Percentiles rank a stretch among this genome's conserved stretches.
phyloP scores from a whole-genome alignment of 73 alveolate genomes.

The Loxodes magnus region DNA sequence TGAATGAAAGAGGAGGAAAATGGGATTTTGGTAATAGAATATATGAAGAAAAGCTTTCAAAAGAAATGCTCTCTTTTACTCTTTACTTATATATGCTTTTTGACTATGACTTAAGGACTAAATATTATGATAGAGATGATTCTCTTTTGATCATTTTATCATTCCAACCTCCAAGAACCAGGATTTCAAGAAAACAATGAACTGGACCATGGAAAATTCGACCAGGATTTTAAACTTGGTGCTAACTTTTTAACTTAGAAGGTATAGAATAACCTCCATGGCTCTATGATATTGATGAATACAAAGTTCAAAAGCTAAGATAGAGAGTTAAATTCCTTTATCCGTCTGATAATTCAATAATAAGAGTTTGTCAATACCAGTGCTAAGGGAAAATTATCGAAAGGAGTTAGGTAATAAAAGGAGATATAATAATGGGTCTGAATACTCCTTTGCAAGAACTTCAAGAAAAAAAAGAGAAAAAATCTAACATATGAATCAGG shows the following conservation, averaged over 20 bases:
- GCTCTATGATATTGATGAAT: constrained; percentile 65
- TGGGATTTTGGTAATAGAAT: constrained; percentile 56
- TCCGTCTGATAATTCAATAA: constrained; percentile 93
- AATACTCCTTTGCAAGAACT: no score
- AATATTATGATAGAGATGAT: constrained; percentile 63
- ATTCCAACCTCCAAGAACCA: constrained; percentile 40
- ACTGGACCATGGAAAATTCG: constrained; percentile 65
- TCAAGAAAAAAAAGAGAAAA: no score
- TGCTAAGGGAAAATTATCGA: no score
- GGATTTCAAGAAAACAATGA: constrained; percentile 46
- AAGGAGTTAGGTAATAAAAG: no score
- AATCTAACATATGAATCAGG: no score
- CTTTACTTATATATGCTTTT: constrained; percentile 42
- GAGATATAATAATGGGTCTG: no score
- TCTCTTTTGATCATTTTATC: constrained; percentile 45
- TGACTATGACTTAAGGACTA: constrained; percentile 51
- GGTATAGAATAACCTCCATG: constrained; percentile 17
- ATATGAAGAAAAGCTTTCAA: constrained; percentile 47
- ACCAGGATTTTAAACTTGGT: constrained; percentile 77
- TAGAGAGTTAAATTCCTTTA: constrained; percentile 71
- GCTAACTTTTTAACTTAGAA: constrained; percentile 18
- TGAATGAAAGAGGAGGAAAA: constrained; percentile 33
- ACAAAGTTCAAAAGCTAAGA: constrained; percentile 55
- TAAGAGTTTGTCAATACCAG: no score
- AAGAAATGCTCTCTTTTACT: constrained; percentile 33